A percentile compares a stretch with the other conserved stretches of the same genome.
phyloP scores from a whole-genome alignment of 257 asterid species.

The Nicotiana tomentosiformis region DNA sequence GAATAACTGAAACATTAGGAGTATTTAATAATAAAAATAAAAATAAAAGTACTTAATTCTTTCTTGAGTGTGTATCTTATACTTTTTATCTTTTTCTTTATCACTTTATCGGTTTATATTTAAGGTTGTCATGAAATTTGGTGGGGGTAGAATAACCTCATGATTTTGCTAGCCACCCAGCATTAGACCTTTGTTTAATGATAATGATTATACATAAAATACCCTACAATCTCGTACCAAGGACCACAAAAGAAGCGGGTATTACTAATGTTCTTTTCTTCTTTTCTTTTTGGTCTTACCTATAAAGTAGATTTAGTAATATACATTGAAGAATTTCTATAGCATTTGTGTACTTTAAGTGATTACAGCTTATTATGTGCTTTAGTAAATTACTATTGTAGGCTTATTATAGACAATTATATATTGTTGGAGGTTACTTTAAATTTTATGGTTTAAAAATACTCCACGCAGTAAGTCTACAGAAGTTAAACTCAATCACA shows the following conservation, averaged over 20 bases:
- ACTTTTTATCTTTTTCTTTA: background rate
- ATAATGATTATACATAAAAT: background rate
- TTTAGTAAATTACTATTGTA: background rate
- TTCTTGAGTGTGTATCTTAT: too few species aligned
- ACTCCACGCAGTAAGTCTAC: too few species aligned
- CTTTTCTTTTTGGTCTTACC: background rate
- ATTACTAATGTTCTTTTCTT: background rate
- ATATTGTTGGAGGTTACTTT: background rate
- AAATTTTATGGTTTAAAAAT: background rate
- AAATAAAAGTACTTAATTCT: background rate
- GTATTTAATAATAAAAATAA: too few species aligned
- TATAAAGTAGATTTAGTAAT: background rate
- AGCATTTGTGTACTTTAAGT: background rate
- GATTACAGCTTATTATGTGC: background rate
- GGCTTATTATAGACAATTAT: background rate
- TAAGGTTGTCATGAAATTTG: background rate
- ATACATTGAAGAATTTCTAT: background rate
- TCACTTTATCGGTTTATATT: background rate
- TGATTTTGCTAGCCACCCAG: conserved; percentile 5
- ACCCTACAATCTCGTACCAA: background rate
- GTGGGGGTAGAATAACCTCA: background rate
- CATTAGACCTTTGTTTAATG: background rate
- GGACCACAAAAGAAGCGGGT: background rate
- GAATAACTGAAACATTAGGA: too few species aligned
- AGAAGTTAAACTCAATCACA: background rate